These are phyloP conservation scores for Astrothelium macrocarpum DNA, from an alignment of 495 filamentous ascomycete genomes.

Conservation along the genomic window DNA sequence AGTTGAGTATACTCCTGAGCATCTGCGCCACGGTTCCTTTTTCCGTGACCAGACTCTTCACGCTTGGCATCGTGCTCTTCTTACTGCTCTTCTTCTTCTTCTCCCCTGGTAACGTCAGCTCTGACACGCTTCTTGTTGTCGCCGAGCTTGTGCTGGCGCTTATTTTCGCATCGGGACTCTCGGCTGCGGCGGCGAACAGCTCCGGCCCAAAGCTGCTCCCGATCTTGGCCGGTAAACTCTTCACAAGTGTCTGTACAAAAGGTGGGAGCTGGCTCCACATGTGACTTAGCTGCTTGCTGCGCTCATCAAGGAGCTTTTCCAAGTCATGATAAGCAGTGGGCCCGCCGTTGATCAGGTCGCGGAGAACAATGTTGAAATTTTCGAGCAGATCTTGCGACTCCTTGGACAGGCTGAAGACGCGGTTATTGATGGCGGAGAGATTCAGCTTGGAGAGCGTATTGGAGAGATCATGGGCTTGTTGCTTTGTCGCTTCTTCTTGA, in stretches of 20 bases:
- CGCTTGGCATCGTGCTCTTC: conserved; percentile 38
- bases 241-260: conserved; percentile 78
- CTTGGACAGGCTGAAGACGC: conserved; percentile 68
- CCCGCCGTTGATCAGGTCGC: conserved; percentile 82
- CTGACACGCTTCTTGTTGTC: conserved; percentile 8
- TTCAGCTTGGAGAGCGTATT: conserved; percentile 70
- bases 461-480: conserved; percentile 66
- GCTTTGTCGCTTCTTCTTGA: conserved; percentile 37
- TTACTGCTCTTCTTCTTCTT: conserved; percentile 27
- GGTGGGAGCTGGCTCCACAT: conserved; percentile 69
- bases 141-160: conserved; percentile 14
- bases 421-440: conserved; percentile 66
- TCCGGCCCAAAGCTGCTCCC: conserved; percentile 66
- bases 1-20: conserved; percentile 76
- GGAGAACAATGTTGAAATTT: conserved; percentile 80
- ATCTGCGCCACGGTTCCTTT: conserved; percentile 73
- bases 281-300: conserved; percentile 62
- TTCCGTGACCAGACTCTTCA: conserved; percentile 76
- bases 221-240: conserved; percentile 73
- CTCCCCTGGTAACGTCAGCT: conserved; percentile 42
- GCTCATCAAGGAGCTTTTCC: conserved; percentile 67
- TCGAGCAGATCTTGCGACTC: conserved; percentile 70
- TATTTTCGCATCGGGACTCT: conserved; percentile 54
- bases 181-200: conserved; percentile 62
- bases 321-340: conserved; percentile 91